These are phyloP conservation scores for Talaromyces wortmannii DNA, from an alignment of 495 filamentous ascomycete genomes.

Conservation along the genomic window DNA sequence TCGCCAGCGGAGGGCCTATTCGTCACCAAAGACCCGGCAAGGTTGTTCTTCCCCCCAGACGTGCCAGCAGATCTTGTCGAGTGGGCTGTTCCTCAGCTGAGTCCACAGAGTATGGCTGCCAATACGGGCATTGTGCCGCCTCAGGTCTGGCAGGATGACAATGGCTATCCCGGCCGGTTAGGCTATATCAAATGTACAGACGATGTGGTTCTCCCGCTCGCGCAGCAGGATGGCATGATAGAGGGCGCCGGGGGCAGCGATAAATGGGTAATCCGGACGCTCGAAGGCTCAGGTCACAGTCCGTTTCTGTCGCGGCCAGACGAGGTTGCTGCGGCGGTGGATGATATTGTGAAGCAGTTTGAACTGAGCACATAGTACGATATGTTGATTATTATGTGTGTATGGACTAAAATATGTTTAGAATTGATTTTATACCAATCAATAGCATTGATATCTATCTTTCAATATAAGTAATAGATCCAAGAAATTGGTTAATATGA, in stretches of 20 bases:
- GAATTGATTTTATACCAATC: too few relatives aligned
- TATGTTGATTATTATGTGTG: too few relatives aligned
- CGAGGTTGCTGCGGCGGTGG: slow-evolving; percentile 3
- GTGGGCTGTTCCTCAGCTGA: slow-evolving; percentile 7
- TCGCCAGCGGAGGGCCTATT: slow-evolving; percentile 4
- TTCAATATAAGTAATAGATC: too few relatives aligned
- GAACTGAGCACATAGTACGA: not conserved
- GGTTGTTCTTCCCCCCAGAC: slow-evolving; percentile 5
- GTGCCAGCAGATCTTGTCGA: slow-evolving; percentile 1
- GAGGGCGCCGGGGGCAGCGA: slow-evolving; percentile 4
- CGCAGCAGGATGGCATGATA: slow-evolving; percentile 6
- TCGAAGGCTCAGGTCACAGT: slow-evolving; percentile 8
- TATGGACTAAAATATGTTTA: too few relatives aligned
- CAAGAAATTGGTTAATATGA: too few relatives aligned
- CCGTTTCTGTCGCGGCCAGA: slow-evolving; percentile 9
- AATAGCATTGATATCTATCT: too few relatives aligned
- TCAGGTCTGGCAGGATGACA: slow-evolving; percentile 7
- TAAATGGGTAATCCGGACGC: slow-evolving; percentile 8
- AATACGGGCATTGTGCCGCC: slow-evolving; percentile 7
- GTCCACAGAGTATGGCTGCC: slow-evolving; percentile 10
- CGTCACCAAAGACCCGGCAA: slow-evolving; percentile 4
- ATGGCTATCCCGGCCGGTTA: slow-evolving; percentile 2
- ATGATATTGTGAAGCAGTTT: slow-evolving; percentile 8
- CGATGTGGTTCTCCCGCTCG: slow-evolving; percentile 2
- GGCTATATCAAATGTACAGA: slow-evolving; percentile 9